Evolutionary conservation across 148 eudicot species (phyloP).

Genomic region (Fagopyrum homotropicum): DNA sequence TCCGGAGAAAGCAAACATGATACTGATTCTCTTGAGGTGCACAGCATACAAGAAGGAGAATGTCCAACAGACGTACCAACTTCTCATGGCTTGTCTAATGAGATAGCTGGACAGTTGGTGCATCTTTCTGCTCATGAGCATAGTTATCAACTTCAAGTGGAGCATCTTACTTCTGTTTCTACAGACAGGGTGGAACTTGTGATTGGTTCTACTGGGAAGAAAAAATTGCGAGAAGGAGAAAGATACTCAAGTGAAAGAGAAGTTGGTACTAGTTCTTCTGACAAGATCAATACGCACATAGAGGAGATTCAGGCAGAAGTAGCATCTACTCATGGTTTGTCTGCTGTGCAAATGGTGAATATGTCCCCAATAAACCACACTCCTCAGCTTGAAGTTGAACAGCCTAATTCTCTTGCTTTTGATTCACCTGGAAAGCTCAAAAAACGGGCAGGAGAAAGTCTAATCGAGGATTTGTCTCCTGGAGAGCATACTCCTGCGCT

Average conservation of each 20-base stretch:
- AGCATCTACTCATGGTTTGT: too few relatives aligned
- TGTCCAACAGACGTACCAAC: background rate
- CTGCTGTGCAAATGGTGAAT: background rate
- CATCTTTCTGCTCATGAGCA: background rate
- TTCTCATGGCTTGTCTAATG: background rate
- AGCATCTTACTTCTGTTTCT: background rate
- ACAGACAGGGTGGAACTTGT: background rate
- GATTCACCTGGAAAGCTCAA: background rate
- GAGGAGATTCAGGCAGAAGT: background rate
- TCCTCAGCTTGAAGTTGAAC: background rate
- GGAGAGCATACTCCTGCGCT: background rate
- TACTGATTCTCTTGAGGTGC: background rate
- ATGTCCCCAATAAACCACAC: background rate
- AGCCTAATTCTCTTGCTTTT: background rate
- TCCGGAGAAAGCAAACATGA: background rate
- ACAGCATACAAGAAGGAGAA: background rate
- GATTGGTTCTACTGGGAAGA: background rate
- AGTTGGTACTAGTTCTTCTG: too few relatives aligned
- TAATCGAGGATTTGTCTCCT: background rate
- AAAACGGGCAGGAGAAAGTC: background rate
- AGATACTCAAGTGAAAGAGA: background rate
- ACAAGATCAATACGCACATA: too few relatives aligned
- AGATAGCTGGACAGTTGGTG: background rate
- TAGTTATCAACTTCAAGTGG: slow-evolving; percentile 5
- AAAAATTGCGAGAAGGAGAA: background rate